These are phyloP conservation scores for Lactifluus rugatus DNA, from an alignment of 768 basidiomycete species.

Conservation along the genomic window DNA sequence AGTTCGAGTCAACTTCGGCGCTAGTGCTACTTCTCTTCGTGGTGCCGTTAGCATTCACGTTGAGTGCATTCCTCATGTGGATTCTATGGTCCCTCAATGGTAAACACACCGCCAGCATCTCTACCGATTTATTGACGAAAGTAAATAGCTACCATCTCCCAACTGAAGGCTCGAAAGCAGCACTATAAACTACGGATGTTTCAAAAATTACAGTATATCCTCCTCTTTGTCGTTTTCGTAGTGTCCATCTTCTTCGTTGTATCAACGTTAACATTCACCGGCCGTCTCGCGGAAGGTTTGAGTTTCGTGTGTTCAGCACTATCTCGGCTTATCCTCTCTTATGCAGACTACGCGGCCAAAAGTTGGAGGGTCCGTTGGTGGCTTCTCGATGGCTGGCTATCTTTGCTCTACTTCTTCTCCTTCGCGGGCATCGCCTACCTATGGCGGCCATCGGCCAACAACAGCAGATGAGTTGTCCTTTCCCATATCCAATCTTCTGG, in stretches of 20 bases:
- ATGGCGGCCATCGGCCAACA: constrained; percentile 89
- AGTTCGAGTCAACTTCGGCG: constrained; percentile 84
- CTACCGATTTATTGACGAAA: neutral
- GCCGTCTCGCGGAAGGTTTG: constrained; percentile 80
- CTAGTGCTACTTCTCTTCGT: constrained; percentile 81
- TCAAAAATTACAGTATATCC: constrained; percentile 72
- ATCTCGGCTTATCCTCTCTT: neutral
- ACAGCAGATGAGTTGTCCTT: constrained; percentile 62
- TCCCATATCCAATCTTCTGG: neutral
- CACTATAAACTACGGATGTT: constrained; percentile 86
- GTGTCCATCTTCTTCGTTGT: constrained; percentile 88
- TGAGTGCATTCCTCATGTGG: constrained; percentile 96
- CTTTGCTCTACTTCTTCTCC: constrained; percentile 73
- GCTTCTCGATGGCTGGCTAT: constrained; percentile 91
- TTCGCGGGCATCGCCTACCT: constrained; percentile 79
- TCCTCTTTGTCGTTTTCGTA: constrained; percentile 70
- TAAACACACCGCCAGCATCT: constrained; percentile 23
- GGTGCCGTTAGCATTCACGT: constrained; percentile 86
- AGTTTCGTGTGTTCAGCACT: neutral
- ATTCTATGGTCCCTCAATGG: constrained; percentile 87
- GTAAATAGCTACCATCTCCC: constrained; percentile 71
- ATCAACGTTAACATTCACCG: constrained; percentile 84
- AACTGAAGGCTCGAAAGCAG: constrained; percentile 80
- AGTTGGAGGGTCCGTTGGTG: constrained; percentile 92
- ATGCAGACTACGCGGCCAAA: constrained; percentile 78